These are phyloP conservation scores for Cinnamomum micranthum DNA, from an alignment of 164 flowering plant genomes.

Conservation along the genomic window DNA sequence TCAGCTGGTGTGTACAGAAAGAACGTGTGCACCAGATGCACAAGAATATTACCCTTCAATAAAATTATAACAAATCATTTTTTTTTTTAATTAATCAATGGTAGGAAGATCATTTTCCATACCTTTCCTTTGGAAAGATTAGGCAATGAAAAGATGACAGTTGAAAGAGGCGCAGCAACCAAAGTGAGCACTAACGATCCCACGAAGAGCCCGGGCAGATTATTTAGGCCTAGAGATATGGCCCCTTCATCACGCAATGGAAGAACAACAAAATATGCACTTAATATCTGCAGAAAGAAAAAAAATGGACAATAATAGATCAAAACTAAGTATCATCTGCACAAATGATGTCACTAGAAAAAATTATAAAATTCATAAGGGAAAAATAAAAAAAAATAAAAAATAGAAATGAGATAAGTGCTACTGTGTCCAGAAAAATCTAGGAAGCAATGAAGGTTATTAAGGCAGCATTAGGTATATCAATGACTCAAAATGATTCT, in stretches of 20 bases:
- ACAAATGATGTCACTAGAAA: background rate
- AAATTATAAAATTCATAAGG: background rate
- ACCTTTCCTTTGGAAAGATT: constrained; percentile 87
- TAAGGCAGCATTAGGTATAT: too few species aligned
- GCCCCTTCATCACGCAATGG: constrained; percentile 98
- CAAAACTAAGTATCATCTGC: background rate
- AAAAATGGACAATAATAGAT: background rate
- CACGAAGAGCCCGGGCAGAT: constrained; percentile 74
- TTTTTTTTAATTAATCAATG: too few species aligned
- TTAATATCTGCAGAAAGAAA: constrained; percentile 54
- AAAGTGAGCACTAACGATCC: constrained; percentile 82
- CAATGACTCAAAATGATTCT: too few species aligned
- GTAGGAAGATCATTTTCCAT: background rate
- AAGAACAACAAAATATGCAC: constrained; percentile 88
- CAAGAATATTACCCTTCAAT: too few species aligned
- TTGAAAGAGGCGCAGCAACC: constrained; percentile 85
- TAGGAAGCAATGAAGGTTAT: too few species aligned
- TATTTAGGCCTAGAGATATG: constrained; percentile 76
- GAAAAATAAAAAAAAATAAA: background rate
- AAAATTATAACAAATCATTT: too few species aligned
- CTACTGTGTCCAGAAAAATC: too few species aligned
- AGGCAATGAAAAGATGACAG: constrained; percentile 81
- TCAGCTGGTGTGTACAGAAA: too few species aligned
- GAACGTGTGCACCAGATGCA: too few species aligned
- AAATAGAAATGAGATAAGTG: too few species aligned